These are phyloP conservation scores for Naganishia vishniacii DNA, from an alignment of 768 basidiomycete genomes.

Conservation along the genomic window DNA sequence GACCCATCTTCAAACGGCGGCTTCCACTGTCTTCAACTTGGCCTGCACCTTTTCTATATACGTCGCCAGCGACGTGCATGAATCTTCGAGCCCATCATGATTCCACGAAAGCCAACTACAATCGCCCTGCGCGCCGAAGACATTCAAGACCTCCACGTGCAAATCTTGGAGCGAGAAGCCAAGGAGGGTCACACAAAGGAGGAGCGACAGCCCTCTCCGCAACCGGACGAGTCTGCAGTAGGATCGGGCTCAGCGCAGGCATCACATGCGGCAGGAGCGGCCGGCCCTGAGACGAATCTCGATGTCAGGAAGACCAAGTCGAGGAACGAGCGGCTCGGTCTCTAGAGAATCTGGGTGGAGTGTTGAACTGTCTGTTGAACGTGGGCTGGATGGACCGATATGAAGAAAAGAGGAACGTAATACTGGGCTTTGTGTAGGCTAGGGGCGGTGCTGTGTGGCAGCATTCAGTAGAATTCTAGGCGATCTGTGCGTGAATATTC, in stretches of 20 bases:
- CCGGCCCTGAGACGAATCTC: constrained; percentile 1
- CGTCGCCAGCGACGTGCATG: no score
- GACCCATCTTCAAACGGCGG: not conserved
- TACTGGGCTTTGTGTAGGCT: no score
- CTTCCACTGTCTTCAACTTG: no score
- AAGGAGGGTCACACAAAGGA: not conserved
- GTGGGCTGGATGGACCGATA: no score
- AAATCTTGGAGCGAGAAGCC: not conserved
- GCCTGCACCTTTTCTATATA: no score
- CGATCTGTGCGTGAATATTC: no score
- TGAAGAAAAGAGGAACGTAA: not conserved
- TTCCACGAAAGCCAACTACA: constrained; percentile 5
- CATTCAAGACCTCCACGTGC: constrained; percentile 20
- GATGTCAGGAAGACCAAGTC: not conserved
- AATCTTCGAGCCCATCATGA: not conserved
- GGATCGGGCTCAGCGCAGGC: not conserved
- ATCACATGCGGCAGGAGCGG: not conserved
- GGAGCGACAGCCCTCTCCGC: not conserved
- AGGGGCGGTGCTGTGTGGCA: no score
- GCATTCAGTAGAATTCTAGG: no score
- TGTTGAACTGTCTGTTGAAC: no score
- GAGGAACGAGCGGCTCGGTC: constrained; percentile 7
- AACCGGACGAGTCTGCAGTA: not conserved
- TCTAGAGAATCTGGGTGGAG: not conserved
- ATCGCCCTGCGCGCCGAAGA: constrained; percentile 15